These are phyloP conservation scores for Entomortierella beljakovae DNA, from an alignment of 192 early-diverging fungal genomes.

Conservation along the genomic window DNA sequence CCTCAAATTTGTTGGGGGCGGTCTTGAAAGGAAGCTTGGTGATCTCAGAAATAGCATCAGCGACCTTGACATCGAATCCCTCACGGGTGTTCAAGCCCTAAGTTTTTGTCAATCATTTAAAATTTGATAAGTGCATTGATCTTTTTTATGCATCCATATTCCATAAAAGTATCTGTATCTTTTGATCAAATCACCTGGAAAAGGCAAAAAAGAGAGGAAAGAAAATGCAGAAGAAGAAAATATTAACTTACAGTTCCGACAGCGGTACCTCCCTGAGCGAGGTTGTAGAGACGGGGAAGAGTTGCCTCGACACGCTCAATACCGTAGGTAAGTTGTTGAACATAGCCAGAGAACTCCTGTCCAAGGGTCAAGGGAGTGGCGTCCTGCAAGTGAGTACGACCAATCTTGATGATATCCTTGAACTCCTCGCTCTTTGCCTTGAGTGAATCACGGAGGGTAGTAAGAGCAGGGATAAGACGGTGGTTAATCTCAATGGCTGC, in stretches of 20 bases:
- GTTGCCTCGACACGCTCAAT: slow-evolving; percentile 88
- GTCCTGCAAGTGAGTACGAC: slow-evolving; percentile 98
- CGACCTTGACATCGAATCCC: slow-evolving; percentile 93
- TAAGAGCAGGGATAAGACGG: slow-evolving; percentile 88
- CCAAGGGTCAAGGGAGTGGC: slow-evolving; percentile 98
- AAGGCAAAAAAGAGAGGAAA: background rate
- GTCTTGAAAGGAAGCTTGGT: slow-evolving; percentile 93
- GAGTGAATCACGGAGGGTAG: slow-evolving; percentile 83
- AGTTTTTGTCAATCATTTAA: background rate
- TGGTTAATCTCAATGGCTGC: slow-evolving; percentile 89
- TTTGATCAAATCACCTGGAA: background rate
- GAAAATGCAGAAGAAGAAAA: background rate
- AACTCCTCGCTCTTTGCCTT: slow-evolving; percentile 84
- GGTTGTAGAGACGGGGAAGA: slow-evolving; percentile 88
- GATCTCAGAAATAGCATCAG: slow-evolving; percentile 86
- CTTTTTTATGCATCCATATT: background rate
- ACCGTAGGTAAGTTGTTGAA: slow-evolving; percentile 89
- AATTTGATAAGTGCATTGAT: too few species aligned
- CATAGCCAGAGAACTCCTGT: slow-evolving; percentile 99
- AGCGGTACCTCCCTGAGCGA: slow-evolving; percentile 97
- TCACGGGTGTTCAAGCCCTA: slow-evolving; percentile 93
- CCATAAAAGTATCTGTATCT: background rate
- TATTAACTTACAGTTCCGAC: slow-evolving; percentile 90
- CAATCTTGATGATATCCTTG: slow-evolving; percentile 97
- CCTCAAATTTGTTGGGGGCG: slow-evolving; percentile 99